Conservation (phyloP, 2,329 filamentous ascomycete genomes). For the Sphaerulina vaccinii region DNA sequence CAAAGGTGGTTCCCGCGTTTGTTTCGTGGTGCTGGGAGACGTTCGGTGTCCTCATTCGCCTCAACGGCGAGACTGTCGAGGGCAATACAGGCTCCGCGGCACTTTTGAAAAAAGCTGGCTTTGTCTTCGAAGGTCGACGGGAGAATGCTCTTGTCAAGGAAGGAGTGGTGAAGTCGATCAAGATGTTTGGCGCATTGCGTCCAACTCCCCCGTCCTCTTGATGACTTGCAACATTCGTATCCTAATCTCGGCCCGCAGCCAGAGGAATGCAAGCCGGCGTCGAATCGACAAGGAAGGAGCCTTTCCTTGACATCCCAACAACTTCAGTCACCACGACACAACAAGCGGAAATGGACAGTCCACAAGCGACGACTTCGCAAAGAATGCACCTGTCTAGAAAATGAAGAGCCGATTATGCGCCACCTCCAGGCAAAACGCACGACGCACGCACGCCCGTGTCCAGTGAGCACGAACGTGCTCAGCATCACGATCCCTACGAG, state of each 20-base stretch:
- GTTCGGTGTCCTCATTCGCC: constrained; percentile 31
- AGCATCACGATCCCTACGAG: neutral
- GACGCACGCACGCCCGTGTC: neutral
- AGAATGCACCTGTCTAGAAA: neutral
- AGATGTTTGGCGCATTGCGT: constrained; percentile 40
- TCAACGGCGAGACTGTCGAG: constrained; percentile 36
- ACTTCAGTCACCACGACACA: no score
- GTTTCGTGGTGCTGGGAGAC: constrained; percentile 39
- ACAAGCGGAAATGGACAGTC: neutral
- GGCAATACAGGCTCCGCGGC: constrained; percentile 39
- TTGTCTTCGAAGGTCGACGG: constrained; percentile 39
- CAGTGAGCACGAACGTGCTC: neutral
- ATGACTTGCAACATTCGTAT: no score
- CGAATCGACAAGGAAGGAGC: no score
- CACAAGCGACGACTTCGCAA: neutral
- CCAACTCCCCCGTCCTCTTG: no score
- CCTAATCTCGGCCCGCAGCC: no score
- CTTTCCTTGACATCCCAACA: no score
- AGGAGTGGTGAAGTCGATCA: constrained; percentile 36
- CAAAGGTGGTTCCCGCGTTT: constrained; percentile 31
- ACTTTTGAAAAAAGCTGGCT: constrained; percentile 42
- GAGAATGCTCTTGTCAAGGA: constrained; percentile 39
- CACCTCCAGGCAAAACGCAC: neutral
- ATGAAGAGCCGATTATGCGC: neutral
- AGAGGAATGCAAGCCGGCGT: no score